Conservation (phyloP, 2,329 filamentous ascomycete species). For the Cladophialophora carrionii region DNA sequence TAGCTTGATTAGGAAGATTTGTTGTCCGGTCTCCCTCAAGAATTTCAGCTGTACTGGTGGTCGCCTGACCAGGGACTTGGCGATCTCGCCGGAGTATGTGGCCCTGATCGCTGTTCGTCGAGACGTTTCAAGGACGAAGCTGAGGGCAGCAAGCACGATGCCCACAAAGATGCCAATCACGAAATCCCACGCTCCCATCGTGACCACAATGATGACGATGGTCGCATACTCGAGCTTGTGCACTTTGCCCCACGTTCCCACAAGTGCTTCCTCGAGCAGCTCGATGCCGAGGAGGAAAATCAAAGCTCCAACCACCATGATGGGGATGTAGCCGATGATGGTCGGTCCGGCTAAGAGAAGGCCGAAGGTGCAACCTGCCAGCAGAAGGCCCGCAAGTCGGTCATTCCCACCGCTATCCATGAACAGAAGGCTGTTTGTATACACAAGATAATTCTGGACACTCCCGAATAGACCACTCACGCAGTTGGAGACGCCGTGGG, state of each 20-base stretch:
- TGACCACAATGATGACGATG: slow-evolving; percentile 81
- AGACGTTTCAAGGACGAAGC: slow-evolving; percentile 88
- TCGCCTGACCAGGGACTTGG: slow-evolving; percentile 87
- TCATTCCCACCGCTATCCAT: slow-evolving; percentile 89
- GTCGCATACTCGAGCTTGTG: slow-evolving; percentile 87
- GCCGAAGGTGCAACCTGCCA: slow-evolving; percentile 77
- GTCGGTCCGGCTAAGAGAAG: slow-evolving; percentile 84
- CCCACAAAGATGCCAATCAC: slow-evolving; percentile 91
- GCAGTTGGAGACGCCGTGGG: slow-evolving; percentile 91
- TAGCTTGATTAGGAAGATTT: slow-evolving; percentile 89
- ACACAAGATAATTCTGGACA: slow-evolving; percentile 95
- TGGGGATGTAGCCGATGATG: slow-evolving; percentile 90
- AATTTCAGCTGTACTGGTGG: slow-evolving; percentile 89
- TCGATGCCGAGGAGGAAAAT: slow-evolving; percentile 97
- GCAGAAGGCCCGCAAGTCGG: slow-evolving; percentile 80
- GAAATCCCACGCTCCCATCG: slow-evolving; percentile 97
- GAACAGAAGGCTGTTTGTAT: slow-evolving; percentile 96
- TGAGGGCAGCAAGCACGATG: slow-evolving; percentile 87
- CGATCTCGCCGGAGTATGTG: slow-evolving; percentile 85
- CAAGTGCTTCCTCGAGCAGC: slow-evolving; percentile 82
- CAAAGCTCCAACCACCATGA: slow-evolving; percentile 93
- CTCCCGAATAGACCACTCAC: slow-evolving; percentile 84
- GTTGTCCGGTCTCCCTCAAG: slow-evolving; percentile 78
- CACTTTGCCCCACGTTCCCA: slow-evolving; percentile 84
- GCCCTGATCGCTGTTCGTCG: slow-evolving; percentile 85